Conservation (phyloP, 306 rosid species). For the Cucumis melo region DNA sequence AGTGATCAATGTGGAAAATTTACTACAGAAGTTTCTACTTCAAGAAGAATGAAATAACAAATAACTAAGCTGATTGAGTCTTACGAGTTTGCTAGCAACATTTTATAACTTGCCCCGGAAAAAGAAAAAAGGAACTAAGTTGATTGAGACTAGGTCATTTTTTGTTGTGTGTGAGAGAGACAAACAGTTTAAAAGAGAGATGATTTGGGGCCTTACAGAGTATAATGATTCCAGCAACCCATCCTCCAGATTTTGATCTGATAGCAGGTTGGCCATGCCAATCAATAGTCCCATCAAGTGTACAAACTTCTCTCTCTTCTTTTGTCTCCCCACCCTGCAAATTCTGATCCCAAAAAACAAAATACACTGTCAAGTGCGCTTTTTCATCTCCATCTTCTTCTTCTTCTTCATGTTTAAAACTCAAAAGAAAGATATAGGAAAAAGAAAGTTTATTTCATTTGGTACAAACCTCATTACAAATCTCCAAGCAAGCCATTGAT, state of each 20-base stretch:
- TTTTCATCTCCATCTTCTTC: background rate
- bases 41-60: background rate
- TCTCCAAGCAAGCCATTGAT: slow-evolving; percentile 8
- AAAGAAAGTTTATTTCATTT: background rate
- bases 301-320: slow-evolving; percentile 38
- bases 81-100: too few relatives aligned
- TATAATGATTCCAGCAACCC: slow-evolving; percentile 81
- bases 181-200: background rate
- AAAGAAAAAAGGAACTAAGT: background rate
- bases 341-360: background rate
- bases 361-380: background rate
- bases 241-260: slow-evolving; percentile 66
- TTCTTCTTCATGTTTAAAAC: background rate
- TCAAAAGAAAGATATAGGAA: background rate
- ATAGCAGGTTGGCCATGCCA: slow-evolving; percentile 76
- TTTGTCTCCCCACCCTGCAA: slow-evolving; percentile 26
- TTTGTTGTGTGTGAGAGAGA: background rate
- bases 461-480: background rate
- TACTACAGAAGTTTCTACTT: background rate
- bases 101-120: too few relatives aligned
- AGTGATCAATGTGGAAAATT: background rate
- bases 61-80: too few relatives aligned
- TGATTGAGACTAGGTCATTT: background rate
- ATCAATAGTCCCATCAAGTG: slow-evolving; percentile 86
- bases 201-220: slow-evolving; percentile 47